Conservation (phyloP, 345 rosid species). For the Lumnitzera littorea region DNA sequence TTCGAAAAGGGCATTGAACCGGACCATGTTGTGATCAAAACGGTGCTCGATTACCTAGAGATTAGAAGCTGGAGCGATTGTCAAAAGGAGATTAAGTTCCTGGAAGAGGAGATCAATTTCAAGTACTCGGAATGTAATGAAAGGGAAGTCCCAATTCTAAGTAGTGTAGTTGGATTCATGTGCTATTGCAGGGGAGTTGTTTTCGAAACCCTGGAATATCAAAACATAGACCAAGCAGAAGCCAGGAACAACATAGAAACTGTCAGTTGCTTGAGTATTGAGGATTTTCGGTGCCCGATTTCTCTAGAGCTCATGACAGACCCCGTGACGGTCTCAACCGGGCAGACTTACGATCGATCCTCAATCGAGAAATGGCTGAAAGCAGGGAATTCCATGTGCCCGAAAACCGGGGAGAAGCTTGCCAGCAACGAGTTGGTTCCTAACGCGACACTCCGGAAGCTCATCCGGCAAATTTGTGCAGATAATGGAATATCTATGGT, state of each 20-base stretch:
- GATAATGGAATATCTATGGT: slow-evolving; percentile 39
- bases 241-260: slow-evolving; percentile 28
- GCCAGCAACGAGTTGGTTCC: slow-evolving; percentile 44
- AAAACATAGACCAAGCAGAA: slow-evolving; percentile 18
- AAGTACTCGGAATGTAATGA: slow-evolving; percentile 28
- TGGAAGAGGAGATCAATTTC: slow-evolving; percentile 41
- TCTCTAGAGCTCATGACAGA: slow-evolving; percentile 82
- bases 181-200: slow-evolving; percentile 62
- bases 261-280: slow-evolving; percentile 45
- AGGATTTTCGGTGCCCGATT: slow-evolving; percentile 82
- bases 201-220: slow-evolving; percentile 27
- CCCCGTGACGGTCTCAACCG: slow-evolving; percentile 75
- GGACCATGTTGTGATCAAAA: slow-evolving; percentile 24
- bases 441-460: slow-evolving; percentile 44
- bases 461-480: slow-evolving; percentile 49
- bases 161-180: slow-evolving; percentile 55
- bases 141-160: slow-evolving; percentile 40
- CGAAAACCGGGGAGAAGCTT: slow-evolving; percentile 74
- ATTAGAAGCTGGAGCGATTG: slow-evolving; percentile 60
- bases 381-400: slow-evolving; percentile 63
- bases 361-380: slow-evolving; percentile 78
- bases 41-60: slow-evolving; percentile 44
- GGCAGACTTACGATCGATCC: slow-evolving; percentile 81
- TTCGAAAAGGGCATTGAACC: slow-evolving; percentile 55
- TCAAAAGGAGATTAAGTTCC: slow-evolving; percentile 43